Conservation (phyloP, 129 eudicot species). For the Arctium minus region DNA sequence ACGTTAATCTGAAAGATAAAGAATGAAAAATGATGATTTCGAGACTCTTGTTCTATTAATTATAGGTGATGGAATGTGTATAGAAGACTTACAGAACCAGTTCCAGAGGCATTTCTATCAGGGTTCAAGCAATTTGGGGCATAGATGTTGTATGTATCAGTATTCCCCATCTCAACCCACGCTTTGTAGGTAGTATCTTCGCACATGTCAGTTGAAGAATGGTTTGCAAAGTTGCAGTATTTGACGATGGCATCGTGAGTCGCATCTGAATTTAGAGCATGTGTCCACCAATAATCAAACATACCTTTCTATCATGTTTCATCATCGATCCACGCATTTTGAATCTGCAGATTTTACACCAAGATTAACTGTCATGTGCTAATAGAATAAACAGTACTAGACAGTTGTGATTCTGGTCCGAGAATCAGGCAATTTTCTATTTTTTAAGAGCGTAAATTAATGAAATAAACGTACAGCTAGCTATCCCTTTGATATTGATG, state of each 20-base stretch:
- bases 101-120: not conserved
- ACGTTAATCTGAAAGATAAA: slow-evolving; percentile 16
- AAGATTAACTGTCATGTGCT: not conserved
- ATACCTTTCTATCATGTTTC: slow-evolving; percentile 16
- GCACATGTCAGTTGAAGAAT: slow-evolving; percentile 8
- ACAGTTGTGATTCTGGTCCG: not conserved
- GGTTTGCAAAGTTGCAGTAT: slow-evolving; percentile 12
- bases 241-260: slow-evolving; percentile 18
- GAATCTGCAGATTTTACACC: slow-evolving; percentile 22
- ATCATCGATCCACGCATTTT: slow-evolving; percentile 41
- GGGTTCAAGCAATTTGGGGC: slow-evolving; percentile 25
- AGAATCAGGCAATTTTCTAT: not conserved
- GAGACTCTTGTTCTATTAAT: not conserved
- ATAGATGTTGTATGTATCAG: slow-evolving; percentile 35
- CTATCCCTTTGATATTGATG: slow-evolving; percentile 39
- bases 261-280: slow-evolving; percentile 36
- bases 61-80: not conserved
- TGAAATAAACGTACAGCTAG: slow-evolving; percentile 21
- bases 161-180: not conserved
- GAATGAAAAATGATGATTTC: not conserved
- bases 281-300: slow-evolving; percentile 35
- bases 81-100: slow-evolving; percentile 19
- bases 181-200: not conserved
- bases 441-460: not conserved
- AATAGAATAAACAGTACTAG: not conserved